Evolutionary conservation across 805 yeast genomes (phyloP).

Genomic region (Sugiyamaella mastotermitis): DNA sequence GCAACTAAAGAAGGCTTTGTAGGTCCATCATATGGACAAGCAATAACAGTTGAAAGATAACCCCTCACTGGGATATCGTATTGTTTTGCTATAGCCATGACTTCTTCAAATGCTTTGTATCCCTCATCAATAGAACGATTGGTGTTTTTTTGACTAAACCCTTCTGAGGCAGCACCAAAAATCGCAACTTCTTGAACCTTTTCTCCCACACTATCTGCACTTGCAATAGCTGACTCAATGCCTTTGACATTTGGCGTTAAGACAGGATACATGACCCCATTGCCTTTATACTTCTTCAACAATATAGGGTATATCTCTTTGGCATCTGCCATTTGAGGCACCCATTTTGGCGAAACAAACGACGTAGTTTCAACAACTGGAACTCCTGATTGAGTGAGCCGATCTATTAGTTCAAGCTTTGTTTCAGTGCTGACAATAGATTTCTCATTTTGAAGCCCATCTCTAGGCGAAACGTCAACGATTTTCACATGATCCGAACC

Average conservation of each 20-base stretch:
- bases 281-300: slow-evolving; percentile 12
- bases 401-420: slow-evolving; percentile 25
- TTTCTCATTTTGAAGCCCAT: slow-evolving; percentile 31
- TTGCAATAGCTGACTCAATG: slow-evolving; percentile 21
- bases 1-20: slow-evolving; percentile 28
- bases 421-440: slow-evolving; percentile 21
- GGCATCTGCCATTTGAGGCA: slow-evolving; percentile 31
- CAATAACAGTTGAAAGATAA: slow-evolving; percentile 29
- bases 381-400: slow-evolving; percentile 24
- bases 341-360: slow-evolving; percentile 33
- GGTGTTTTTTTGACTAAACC: slow-evolving; percentile 27
- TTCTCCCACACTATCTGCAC: slow-evolving; percentile 16
- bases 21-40: slow-evolving; percentile 30
- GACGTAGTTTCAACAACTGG: slow-evolving; percentile 26
- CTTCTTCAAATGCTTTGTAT: slow-evolving; percentile 21
- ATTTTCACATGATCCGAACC: slow-evolving; percentile 19
- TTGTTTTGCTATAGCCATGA: slow-evolving; percentile 20
- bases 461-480: slow-evolving; percentile 30
- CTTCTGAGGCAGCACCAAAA: slow-evolving; percentile 29
- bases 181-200: slow-evolving; percentile 24
- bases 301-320: slow-evolving; percentile 16
- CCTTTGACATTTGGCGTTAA: slow-evolving; percentile 29
- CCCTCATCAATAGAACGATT: slow-evolving; percentile 26
- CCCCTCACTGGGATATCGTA: slow-evolving; percentile 24
- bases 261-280: slow-evolving; percentile 24